Base-by-base conservation (phyloP, 2,329 filamentous ascomycete genomes). In the Geosmithia flava region DNA sequence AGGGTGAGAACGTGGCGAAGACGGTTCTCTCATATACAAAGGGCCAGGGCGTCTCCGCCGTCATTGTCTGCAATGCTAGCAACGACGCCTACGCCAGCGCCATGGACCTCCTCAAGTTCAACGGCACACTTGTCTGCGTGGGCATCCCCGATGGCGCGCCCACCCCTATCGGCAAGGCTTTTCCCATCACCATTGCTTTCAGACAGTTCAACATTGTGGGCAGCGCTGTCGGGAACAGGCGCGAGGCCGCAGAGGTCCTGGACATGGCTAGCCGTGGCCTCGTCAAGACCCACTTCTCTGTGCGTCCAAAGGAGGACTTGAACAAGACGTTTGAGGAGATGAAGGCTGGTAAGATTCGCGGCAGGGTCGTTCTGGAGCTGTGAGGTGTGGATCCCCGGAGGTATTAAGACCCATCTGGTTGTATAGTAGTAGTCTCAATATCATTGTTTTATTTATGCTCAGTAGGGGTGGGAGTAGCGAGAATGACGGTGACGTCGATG, bases 181-280 rank as follows among this genome's bases (percentile, higher is more conserved):
- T 60, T 44, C 72, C 74, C 11, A 59, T 57, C 0, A 30, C 50
- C 1, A 56, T 78, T 46, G 60, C 76, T 30, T 53, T 49, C 5
- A 62, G 62, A 50, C 65, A 73, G 52, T 56, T 64, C 46, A 67
- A 59, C n/a, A 71, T 78, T 49, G 66, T 69, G 4, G 72, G 71
- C 5, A 70, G 67, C 10, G 66, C 70, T 1, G 72, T 76, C 15
- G 74, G 74, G 0, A 75, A 70, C 47, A 64, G 70, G 42, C 61
- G 64, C 47, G 73, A 77, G 29, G 72, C 73, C 11, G 54, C 13
- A 16, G 46, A 47, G 46, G n/a, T 42, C 7, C n/a, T 47, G 11
- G 40, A 39, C 4, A 20, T 47, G 37, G 46, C 37, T 27, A 42
- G 37, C 13, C 37, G 46, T 5, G 46, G 46, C 1, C 20, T 47